phyloP scores from a whole-genome alignment of 2,329 filamentous ascomycete species.

The Monilinia polystroma region DNA sequence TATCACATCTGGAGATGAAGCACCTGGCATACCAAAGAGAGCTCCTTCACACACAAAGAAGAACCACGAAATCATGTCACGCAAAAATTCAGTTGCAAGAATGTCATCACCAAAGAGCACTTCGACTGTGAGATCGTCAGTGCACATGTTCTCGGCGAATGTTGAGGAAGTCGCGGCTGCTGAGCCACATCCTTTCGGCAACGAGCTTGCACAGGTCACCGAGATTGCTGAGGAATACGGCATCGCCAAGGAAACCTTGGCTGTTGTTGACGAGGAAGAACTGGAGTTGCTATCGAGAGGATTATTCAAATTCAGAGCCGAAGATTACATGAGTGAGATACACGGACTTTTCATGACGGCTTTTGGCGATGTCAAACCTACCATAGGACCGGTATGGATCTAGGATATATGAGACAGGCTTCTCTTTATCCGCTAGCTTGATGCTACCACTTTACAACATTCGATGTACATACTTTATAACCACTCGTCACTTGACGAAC shows the following conservation, averaged over 20 bases:
- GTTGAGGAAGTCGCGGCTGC: slow-evolving; percentile 35
- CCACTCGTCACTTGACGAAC: slow-evolving; percentile 18
- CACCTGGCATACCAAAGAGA: slow-evolving; percentile 72
- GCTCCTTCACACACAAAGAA: slow-evolving; percentile 88
- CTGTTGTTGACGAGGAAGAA: slow-evolving; percentile 72
- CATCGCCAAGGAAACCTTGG: slow-evolving; percentile 51
- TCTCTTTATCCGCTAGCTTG: slow-evolving; percentile 17
- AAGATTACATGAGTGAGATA: slow-evolving; percentile 83
- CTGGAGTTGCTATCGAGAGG: slow-evolving; percentile 67
- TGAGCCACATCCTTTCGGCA: slow-evolving; percentile 74
- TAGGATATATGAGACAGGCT: slow-evolving; percentile 34
- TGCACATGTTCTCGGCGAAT: slow-evolving; percentile 37
- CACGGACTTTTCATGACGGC: slow-evolving; percentile 53
- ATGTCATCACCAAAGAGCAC: slow-evolving; percentile 59
- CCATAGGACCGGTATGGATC: slow-evolving; percentile 38
- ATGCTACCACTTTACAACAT: not conserved
- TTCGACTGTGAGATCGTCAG: slow-evolving; percentile 57
- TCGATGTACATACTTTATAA: slow-evolving; percentile 21
- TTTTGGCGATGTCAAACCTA: slow-evolving; percentile 35
- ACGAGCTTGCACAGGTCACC: slow-evolving; percentile 86
- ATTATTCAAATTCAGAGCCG: slow-evolving; percentile 70
- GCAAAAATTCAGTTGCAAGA: slow-evolving; percentile 63
- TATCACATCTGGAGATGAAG: slow-evolving; percentile 43
- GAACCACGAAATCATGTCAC: slow-evolving; percentile 72
- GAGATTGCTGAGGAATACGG: slow-evolving; percentile 90